Conservation (phyloP, 2,329 filamentous ascomycete genomes). For the Colletotrichum nymphaeae region DNA sequence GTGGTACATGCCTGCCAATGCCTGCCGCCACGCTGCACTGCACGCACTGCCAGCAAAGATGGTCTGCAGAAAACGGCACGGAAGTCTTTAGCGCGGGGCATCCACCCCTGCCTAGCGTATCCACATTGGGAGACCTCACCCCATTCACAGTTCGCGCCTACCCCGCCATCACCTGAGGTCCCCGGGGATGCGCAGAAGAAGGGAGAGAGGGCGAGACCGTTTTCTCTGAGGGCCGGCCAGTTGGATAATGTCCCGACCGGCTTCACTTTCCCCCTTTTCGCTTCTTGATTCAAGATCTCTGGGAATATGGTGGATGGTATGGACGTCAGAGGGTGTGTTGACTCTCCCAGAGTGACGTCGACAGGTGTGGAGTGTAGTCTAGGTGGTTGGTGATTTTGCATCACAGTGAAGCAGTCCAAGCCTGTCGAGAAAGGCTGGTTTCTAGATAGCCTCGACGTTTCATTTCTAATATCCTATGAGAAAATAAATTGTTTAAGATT, state of each 20-base stretch:
- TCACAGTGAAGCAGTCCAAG: background rate
- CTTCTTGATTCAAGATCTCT: background rate
- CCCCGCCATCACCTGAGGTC: constrained; percentile 28
- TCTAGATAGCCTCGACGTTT: background rate
- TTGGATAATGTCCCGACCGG: background rate
- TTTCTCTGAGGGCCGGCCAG: constrained; percentile 5
- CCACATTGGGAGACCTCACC: constrained; percentile 29
- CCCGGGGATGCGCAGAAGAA: background rate
- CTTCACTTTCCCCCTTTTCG: background rate
- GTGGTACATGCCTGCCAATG: constrained; percentile 19
- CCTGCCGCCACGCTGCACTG: constrained; percentile 7
- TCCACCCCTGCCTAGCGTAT: constrained; percentile 15
- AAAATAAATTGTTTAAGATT: background rate
- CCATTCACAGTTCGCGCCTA: constrained; percentile 29
- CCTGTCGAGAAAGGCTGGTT: background rate
- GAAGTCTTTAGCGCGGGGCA: constrained; percentile 32
- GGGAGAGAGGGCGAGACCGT: background rate
- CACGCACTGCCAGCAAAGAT: background rate
- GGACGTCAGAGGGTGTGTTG: background rate
- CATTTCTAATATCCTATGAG: background rate
- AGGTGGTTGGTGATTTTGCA: background rate
- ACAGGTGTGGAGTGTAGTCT: background rate
- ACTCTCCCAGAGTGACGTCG: background rate
- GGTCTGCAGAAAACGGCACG: constrained; percentile 4
- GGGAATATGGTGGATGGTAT: too few relatives aligned